Evolutionary conservation across 2,329 filamentous ascomycete genomes (phyloP).

Genomic region (Pseudogymnoascus sp.): DNA sequence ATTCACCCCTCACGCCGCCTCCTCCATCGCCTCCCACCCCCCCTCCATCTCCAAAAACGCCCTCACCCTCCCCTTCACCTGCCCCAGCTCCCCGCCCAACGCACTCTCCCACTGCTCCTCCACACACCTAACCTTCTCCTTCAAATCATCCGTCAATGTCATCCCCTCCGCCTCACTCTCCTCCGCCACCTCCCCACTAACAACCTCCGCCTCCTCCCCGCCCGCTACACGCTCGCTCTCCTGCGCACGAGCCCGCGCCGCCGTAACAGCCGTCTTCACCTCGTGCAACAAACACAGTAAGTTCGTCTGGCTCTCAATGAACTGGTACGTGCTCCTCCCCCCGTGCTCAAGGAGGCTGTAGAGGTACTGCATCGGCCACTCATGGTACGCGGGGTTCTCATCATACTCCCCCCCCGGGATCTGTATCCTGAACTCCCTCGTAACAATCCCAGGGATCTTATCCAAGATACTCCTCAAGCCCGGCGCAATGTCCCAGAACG

Average conservation of each 20-base stretch:
- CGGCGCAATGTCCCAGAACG: constrained; percentile 97
- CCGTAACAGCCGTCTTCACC: constrained; percentile 70
- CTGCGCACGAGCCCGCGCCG: constrained; percentile 56
- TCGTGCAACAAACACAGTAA: constrained; percentile 84
- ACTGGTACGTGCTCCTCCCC: constrained; percentile 90
- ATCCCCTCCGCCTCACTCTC: constrained; percentile 59
- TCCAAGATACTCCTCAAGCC: constrained; percentile 69
- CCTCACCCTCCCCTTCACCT: constrained; percentile 65
- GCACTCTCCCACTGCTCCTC: constrained; percentile 87
- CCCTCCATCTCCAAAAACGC: constrained; percentile 65
- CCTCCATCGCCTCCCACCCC: constrained; percentile 69
- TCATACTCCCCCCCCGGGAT: constrained; percentile 72
- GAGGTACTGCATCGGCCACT: constrained; percentile 82
- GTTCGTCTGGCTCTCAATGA: constrained; percentile 91
- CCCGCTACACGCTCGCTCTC: constrained; percentile 48
- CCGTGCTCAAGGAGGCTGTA: constrained; percentile 78
- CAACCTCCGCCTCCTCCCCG: constrained; percentile 32
- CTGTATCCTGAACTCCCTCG: constrained; percentile 55
- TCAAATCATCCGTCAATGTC: constrained; percentile 71
- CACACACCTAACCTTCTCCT: constrained; percentile 85
- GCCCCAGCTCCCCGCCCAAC: constrained; percentile 66
- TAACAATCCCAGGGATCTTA: constrained; percentile 50
- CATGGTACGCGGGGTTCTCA: constrained; percentile 75
- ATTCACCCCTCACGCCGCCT: not conserved
- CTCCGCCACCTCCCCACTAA: constrained; percentile 38